Evolutionary conservation across 2,329 filamentous ascomycete genomes (phyloP).

Genomic region (Ceratocystis variospora): DNA sequence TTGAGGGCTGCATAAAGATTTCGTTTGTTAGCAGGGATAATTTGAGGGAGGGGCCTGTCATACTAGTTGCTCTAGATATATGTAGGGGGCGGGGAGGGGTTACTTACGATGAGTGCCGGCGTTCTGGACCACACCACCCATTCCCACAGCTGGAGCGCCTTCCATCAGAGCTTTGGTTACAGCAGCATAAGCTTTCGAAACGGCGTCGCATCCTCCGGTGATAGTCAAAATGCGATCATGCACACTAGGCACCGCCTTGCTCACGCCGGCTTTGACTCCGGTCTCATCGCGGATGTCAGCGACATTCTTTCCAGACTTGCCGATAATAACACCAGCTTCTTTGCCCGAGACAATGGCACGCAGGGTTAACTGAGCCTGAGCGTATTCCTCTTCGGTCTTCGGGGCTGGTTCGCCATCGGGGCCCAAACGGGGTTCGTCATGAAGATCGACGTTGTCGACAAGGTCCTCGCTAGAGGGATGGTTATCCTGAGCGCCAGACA

Average conservation of each 20-base stretch:
- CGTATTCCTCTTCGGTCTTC: slow-evolving; percentile 95
- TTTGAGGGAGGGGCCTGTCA: too few species aligned
- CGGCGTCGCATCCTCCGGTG: slow-evolving; percentile 74
- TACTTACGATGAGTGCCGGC: slow-evolving; percentile 88
- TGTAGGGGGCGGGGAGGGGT: too few species aligned
- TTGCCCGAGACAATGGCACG: slow-evolving; percentile 97
- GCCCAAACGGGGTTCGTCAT: slow-evolving; percentile 47
- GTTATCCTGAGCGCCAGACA: slow-evolving; percentile 50
- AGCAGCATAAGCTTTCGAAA: slow-evolving; percentile 83
- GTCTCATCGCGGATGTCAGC: slow-evolving; percentile 95
- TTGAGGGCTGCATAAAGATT: slow-evolving; percentile 59
- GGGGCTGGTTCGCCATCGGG: slow-evolving; percentile 66
- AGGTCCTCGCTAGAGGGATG: slow-evolving; percentile 46
- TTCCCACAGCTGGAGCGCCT: slow-evolving; percentile 85
- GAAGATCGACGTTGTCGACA: slow-evolving; percentile 48
- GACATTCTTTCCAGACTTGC: slow-evolving; percentile 96
- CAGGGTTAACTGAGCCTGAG: slow-evolving; percentile 78
- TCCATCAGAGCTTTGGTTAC: slow-evolving; percentile 86
- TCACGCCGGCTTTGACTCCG: slow-evolving; percentile 93
- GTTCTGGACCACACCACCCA: slow-evolving; percentile 77
- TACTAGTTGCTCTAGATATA: too few species aligned
- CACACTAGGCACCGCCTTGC: slow-evolving; percentile 95
- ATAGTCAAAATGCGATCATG: slow-evolving; percentile 96
- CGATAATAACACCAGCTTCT: slow-evolving; percentile 97
- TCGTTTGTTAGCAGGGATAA: neutral